phyloP scores from a whole-genome alignment of 208 protist species.

The Herpetomonas tarakana region DNA sequence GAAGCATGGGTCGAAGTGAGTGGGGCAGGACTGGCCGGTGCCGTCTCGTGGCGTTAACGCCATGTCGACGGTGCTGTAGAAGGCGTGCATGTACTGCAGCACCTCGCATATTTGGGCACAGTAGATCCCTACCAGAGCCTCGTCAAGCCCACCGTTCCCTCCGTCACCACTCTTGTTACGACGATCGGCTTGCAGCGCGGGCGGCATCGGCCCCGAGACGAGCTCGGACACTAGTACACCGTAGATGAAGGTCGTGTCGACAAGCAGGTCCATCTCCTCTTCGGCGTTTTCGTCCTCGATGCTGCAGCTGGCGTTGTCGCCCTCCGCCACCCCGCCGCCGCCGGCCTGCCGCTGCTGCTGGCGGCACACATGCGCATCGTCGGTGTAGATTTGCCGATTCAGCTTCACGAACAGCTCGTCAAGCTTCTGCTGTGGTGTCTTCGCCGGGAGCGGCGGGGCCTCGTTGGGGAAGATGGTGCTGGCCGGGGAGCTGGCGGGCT shows the following conservation, averaged over 20 bases:
- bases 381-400: background rate
- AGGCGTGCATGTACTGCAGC: background rate
- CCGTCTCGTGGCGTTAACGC: too few relatives aligned
- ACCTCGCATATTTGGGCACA: constrained; percentile 1
- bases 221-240: background rate
- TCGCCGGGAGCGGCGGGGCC: too few relatives aligned
- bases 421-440: background rate
- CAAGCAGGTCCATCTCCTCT: background rate
- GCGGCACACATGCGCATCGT: background rate
- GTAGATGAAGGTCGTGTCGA: background rate
- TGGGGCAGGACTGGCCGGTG: background rate
- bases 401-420: background rate
- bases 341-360: too few relatives aligned
- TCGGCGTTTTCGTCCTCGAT: too few relatives aligned
- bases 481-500: background rate
- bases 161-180: background rate
- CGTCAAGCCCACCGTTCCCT: background rate
- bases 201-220: background rate
- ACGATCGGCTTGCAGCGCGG: background rate
- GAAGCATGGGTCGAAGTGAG: background rate
- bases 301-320: too few relatives aligned
- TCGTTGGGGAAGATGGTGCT: background rate
- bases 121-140: background rate
- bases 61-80: background rate
- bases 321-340: too few relatives aligned